Evolutionary conservation across 2,329 filamentous ascomycete genomes (phyloP), one percentile per base, ranked within the genome.

Genomic region (Colletotrichum sojae): DNA sequence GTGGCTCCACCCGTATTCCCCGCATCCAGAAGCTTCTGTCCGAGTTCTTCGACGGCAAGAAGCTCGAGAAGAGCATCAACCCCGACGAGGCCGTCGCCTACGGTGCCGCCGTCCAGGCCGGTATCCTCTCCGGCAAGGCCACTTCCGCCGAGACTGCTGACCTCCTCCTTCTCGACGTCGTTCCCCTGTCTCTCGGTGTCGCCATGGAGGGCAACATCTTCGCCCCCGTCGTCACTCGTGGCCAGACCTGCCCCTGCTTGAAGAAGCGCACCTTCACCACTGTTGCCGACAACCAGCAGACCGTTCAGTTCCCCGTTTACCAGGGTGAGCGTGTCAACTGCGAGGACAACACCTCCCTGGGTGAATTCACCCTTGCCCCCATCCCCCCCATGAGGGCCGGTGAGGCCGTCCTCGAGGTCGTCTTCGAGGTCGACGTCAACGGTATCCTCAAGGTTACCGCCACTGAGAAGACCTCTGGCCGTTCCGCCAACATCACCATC

Each of bases 131-230:
- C 69, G 96, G 96, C 82, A 97, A 98, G 91, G 96, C 96, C 76
- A 96, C 94, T 74, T 97, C 94, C 56, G 94, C 94, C 76, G 96
- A 98, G 80, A 98, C 95, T 71, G 89, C 92, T 72, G 96, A 98
- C 82, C 92, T 99, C 74, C 91, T 99, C 73, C 92, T 99, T 72
- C 90, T 99, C 79, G 96, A 99, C 84, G 96, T 99, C 78, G 92
- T 95, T 78, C 96, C 96, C 76, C 92, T 99, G 72, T 97, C 94
- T 72, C 93, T 99, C 39, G 96, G 96, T 92, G 95, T 99, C 75
- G 96, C 95, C 80, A 99, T 98, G 96, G 96, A 98, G 88, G 95
- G 96, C 75, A 98, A 98, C 88, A 97, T 98, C 84, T 98, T 98
- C 81, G 95, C 95, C 64, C 93, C 94, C 59, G 95, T 98, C 73